Evolutionary conservation across 2,329 filamentous ascomycete species (phyloP).

Genomic region (Venturia carpophila): DNA sequence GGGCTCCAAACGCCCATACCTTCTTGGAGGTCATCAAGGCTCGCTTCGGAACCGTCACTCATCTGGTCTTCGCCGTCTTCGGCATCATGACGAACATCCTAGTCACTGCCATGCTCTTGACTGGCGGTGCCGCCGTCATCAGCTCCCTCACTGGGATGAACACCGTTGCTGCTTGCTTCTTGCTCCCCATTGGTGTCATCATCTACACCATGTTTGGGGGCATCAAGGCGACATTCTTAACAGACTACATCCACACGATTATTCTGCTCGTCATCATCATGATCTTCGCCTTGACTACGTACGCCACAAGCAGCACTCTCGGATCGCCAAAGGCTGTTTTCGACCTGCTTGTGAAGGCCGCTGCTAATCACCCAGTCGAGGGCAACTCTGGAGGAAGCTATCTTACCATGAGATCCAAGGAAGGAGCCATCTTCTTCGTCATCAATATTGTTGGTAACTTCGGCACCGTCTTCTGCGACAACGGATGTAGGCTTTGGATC

Average conservation of each 20-base stretch:
- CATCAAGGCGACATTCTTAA: constrained; percentile 24
- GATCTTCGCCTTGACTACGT: constrained; percentile 37
- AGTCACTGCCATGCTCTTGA: constrained; percentile 32
- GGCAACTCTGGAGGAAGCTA: constrained; percentile 36
- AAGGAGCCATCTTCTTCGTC: constrained; percentile 39
- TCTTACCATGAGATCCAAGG: constrained; percentile 35
- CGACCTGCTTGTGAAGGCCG: constrained; percentile 34
- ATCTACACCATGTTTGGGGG: constrained; percentile 24
- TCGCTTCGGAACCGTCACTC: constrained; percentile 31
- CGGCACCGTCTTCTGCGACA: constrained; percentile 34
- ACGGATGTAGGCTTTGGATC: constrained; percentile 14
- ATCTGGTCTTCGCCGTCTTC: constrained; percentile 36
- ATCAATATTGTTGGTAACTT: constrained; percentile 35
- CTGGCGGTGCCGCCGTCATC: constrained; percentile 21
- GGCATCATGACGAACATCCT: constrained; percentile 38
- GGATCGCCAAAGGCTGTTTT: constrained; percentile 35
- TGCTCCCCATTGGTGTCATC: constrained; percentile 24
- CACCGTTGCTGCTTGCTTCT: constrained; percentile 22
- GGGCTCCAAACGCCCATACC: constrained; percentile 34
- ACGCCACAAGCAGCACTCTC: constrained; percentile 31
- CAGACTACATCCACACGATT: constrained; percentile 34
- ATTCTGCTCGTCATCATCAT: constrained; percentile 40
- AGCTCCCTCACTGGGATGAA: constrained; percentile 22
- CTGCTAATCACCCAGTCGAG: constrained; percentile 29
- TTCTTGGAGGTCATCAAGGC: constrained; percentile 37